Evolutionary conservation across 257 asterid species (phyloP).

Genomic region (Nicotiana noctiflora): DNA sequence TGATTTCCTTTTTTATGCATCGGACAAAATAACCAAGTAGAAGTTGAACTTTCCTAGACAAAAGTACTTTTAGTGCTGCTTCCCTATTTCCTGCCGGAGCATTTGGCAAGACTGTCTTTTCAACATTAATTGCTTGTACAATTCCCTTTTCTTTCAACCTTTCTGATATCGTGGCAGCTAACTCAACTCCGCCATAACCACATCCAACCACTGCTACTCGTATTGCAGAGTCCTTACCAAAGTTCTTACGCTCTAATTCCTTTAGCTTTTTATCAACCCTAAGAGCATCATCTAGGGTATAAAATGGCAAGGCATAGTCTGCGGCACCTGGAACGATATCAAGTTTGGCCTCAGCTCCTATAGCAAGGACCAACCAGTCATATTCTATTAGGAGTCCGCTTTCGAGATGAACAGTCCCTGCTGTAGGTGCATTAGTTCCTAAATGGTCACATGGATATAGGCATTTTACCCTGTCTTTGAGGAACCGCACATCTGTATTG

Average conservation of each 20-base stretch:
- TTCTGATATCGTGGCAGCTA: conserved; percentile 92
- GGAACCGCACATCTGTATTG: conserved; percentile 62
- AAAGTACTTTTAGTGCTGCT: conserved; percentile 75
- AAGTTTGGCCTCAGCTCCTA: conserved; percentile 87
- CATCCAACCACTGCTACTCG: conserved; percentile 88
- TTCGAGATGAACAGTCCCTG: conserved; percentile 76
- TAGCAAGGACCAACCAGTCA: conserved; percentile 99
- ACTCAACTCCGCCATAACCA: conserved; percentile 92
- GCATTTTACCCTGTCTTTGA: conserved; percentile 64
- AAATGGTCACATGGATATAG: conserved; percentile 65
- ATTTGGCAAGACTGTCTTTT: conserved; percentile 55
- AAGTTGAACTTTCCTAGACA: conserved; percentile 81
- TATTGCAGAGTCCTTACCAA: conserved; percentile 60
- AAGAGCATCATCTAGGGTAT: conserved; percentile 87
- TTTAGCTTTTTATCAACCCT: conserved; percentile 64
- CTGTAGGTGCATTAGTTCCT: conserved; percentile 38
- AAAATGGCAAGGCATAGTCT: conserved; percentile 84
- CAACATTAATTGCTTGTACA: conserved; percentile 79
- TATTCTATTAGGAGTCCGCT: conserved; percentile 83
- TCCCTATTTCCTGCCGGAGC: conserved; percentile 92
- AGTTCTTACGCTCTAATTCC: conserved; percentile 61
- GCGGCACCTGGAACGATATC: conserved; percentile 85
- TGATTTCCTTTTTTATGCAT: conserved; percentile 42
- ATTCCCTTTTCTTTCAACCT: conserved; percentile 70
- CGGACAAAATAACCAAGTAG: conserved; percentile 76